Conservation (phyloP, 2,329 filamentous ascomycete species). For the Bimuria novae-zelandiae region DNA sequence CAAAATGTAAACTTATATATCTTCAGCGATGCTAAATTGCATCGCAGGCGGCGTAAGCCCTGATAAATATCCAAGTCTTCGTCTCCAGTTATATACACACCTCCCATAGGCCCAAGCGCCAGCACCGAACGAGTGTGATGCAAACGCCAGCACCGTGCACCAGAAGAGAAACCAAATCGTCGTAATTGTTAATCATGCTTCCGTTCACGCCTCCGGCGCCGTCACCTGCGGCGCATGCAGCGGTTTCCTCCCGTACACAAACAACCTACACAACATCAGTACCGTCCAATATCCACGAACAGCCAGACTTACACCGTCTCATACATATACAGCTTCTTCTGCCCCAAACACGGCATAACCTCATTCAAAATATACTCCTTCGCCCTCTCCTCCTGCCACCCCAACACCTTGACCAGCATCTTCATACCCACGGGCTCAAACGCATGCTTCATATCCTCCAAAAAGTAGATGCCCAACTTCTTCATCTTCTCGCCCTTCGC, state of each 20-base stretch:
- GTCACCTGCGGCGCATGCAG: neutral
- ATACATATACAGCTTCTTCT: conserved; percentile 21
- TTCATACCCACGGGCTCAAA: conserved; percentile 22
- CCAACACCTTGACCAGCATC: conserved; percentile 23
- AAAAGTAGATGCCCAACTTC: conserved; percentile 47
- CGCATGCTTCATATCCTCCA: conserved; percentile 29
- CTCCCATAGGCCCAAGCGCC: no score
- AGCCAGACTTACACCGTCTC: conserved; percentile 18
- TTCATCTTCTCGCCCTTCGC: conserved; percentile 52
- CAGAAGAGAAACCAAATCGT: no score
- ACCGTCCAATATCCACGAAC: neutral
- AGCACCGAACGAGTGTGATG: no score
- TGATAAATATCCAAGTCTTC: no score
- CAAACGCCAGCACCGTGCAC: no score
- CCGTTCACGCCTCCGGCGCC: neutral
- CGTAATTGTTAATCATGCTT: no score
- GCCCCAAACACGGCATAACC: conserved; percentile 15
- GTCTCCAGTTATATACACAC: no score
- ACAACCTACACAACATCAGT: conserved; percentile 14
- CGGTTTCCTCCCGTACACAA: conserved; percentile 20
- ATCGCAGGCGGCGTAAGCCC: no score
- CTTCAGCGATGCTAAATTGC: no score
- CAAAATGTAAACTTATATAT: no score
- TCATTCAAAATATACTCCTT: conserved; percentile 11
- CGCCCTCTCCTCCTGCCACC: conserved; percentile 23